Base-by-base conservation (phyloP, 2,329 filamentous ascomycete genomes). In the Cladophialophora psammophila region DNA sequence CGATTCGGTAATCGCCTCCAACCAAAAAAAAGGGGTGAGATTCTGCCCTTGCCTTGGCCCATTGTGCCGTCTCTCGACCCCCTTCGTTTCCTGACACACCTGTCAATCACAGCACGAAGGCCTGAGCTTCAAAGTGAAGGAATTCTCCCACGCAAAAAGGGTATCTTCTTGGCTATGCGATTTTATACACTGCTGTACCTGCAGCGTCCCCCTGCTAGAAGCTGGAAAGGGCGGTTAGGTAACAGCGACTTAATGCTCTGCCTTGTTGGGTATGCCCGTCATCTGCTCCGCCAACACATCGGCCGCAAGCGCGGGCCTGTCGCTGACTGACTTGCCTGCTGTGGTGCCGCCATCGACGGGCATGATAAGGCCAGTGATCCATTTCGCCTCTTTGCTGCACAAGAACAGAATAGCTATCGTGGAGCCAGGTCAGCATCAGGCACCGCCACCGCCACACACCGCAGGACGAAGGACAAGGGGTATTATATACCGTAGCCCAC, bases 341-440 rank as follows among this genome's bases (percentile, higher is more conserved):
- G 66, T 68, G 1, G 63, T 57, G 8, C 66, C 66, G 3, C n/a
- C 66, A 32, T 68, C 66, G n/a, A 68, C 66, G 0, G 66, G 66
- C 55, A 68, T 56, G 32, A 68, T 65, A 4, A 68, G 36, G 8
- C 66, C 66, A 1, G 66, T 68, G 13, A 68, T 68, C 66, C 66
- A 68, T 31, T 31, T 53, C 9, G 66, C 66, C 32, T 68, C 62
- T 18, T 68, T 57, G 34, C 58, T 63, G 18, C 55, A 60, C 32
- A 67, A 40, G 55, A 67, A 67, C 38, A 64, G 35, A 32, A 65
- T 50, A n/a, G 63, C 63, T 64, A 32, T 2, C 1, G 34, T 7
- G 20, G 5, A n/a, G 32, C 20, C 15, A 26, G 26, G 13, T 53
- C 26, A 53, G 34, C 26, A 40, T 38, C n/a, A 35, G 52, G 8